Evolutionary conservation across 192 early-diverging fungal species (phyloP).

Genomic region (Entophlyctis luteolus): DNA sequence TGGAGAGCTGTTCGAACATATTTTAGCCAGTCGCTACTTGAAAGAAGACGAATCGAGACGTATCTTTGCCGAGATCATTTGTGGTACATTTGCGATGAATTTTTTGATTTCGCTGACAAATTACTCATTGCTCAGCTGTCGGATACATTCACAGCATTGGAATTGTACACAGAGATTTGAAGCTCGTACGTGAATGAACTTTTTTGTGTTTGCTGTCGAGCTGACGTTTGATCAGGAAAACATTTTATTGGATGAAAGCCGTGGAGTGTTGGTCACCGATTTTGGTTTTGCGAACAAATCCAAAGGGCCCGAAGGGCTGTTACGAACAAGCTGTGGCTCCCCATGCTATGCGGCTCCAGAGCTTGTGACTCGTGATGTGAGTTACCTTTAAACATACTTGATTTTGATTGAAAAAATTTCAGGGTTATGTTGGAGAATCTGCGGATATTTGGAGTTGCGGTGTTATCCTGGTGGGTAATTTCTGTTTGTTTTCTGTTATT

Average conservation of each 20-base stretch:
- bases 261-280: slow-evolving; percentile 94
- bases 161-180: slow-evolving; percentile 96
- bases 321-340: slow-evolving; percentile 93
- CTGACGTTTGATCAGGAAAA: slow-evolving; percentile 78
- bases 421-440: slow-evolving; percentile 92
- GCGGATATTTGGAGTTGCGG: slow-evolving; percentile 99
- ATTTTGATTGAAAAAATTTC: neutral
- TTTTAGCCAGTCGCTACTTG: slow-evolving; percentile 88
- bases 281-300: slow-evolving; percentile 97
- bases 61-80: slow-evolving; percentile 91
- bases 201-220: neutral
- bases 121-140: slow-evolving; percentile 58
- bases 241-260: slow-evolving; percentile 81
- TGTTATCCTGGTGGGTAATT: slow-evolving; percentile 69
- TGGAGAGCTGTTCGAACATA: slow-evolving; percentile 97
- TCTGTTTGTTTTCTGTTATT: slow-evolving; percentile 1
- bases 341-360: slow-evolving; percentile 99
- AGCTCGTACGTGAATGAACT: slow-evolving; percentile 64
- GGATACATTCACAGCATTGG: slow-evolving; percentile 87
- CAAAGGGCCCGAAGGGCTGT: slow-evolving; percentile 53
- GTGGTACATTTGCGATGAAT: slow-evolving; percentile 9
- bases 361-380: slow-evolving; percentile 87
- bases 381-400: neutral
- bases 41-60: slow-evolving; percentile 88
- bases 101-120: neutral